Evolutionary conservation across 2,329 filamentous ascomycete species (phyloP).

Genomic region (Parascedosporium putredinis): DNA sequence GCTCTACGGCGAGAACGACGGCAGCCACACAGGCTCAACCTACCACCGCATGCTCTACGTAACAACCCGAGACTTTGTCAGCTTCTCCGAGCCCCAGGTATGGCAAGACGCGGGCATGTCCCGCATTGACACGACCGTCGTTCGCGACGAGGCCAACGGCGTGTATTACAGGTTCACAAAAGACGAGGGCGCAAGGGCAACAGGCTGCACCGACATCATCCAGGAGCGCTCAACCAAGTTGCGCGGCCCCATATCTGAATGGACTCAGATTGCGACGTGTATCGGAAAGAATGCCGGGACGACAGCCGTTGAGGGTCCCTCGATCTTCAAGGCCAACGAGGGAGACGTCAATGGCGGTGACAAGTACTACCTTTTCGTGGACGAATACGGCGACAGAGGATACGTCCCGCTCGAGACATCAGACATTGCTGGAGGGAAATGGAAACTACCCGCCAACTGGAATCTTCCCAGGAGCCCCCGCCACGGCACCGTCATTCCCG

Average conservation of each 20-base stretch:
- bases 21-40: conserved; percentile 27
- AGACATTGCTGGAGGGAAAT: conserved; percentile 35
- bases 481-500: conserved; percentile 41
- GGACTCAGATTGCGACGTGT: conserved; percentile 34
- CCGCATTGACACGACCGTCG: conserved; percentile 41
- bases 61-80: conserved; percentile 38
- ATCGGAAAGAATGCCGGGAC: conserved; percentile 40
- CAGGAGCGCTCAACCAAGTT: conserved; percentile 35
- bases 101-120: conserved; percentile 42
- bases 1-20: conserved; percentile 30
- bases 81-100: conserved; percentile 33
- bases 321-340: conserved; percentile 38
- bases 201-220: conserved; percentile 44
- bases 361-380: conserved; percentile 45
- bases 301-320: conserved; percentile 38
- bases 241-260: conserved; percentile 27
- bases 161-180: conserved; percentile 44
- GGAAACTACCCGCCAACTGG: conserved; percentile 35
- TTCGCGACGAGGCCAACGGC: conserved; percentile 24
- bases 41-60: conserved; percentile 44
- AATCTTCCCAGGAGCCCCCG: conserved; percentile 37
- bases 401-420: conserved; percentile 43
- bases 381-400: conserved; percentile 39
- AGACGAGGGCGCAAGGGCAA: conserved; percentile 36
- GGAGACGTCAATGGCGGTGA: conserved; percentile 34